Conservation (phyloP, 208 protist genomes). For the Leptomonas pyrrhocoris region DNA sequence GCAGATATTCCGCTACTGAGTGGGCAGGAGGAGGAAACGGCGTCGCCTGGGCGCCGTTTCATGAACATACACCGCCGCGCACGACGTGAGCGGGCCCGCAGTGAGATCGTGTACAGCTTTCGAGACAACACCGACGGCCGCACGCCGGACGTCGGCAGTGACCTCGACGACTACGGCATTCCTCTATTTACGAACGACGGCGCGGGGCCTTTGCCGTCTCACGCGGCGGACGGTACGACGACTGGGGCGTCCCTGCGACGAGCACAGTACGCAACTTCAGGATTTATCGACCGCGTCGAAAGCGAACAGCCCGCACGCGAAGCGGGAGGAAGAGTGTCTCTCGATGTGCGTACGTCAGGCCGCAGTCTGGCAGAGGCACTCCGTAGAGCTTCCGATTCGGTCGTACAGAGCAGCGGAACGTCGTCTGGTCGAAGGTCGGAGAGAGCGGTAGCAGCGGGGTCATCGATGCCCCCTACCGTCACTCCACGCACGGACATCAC, state of each 20-base stretch:
- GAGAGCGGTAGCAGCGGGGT: background rate
- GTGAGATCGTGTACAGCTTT: background rate
- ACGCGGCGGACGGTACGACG: background rate
- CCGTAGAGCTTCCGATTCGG: background rate
- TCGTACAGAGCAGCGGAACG: background rate
- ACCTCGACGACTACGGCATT: background rate
- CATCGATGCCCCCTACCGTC: background rate
- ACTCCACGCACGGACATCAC: slow-evolving; percentile 8
- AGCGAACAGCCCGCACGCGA: background rate
- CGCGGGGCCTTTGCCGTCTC: background rate
- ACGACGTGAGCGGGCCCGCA: slow-evolving; percentile 2
- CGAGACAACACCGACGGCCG: background rate
- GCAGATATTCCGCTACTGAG: slow-evolving; percentile 5
- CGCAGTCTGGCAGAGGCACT: background rate
- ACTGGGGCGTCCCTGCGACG: slow-evolving; percentile 6
- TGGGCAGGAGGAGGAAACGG: background rate
- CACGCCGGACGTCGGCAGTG: too few relatives aligned
- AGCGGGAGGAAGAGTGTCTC: background rate
- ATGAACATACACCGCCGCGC: slow-evolving; percentile 6
- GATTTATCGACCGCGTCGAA: background rate
- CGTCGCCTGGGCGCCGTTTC: slow-evolving; percentile 9
- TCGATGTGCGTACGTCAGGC: background rate
- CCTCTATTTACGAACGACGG: too few relatives aligned
- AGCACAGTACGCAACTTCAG: background rate
- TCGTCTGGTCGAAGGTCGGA: background rate